Percentiles rank a stretch among this genome's conserved stretches.
Evolutionary conservation across 1,284 basidiomycete species (phyloP).

Genomic region (Exsudoporus floridanus): DNA sequence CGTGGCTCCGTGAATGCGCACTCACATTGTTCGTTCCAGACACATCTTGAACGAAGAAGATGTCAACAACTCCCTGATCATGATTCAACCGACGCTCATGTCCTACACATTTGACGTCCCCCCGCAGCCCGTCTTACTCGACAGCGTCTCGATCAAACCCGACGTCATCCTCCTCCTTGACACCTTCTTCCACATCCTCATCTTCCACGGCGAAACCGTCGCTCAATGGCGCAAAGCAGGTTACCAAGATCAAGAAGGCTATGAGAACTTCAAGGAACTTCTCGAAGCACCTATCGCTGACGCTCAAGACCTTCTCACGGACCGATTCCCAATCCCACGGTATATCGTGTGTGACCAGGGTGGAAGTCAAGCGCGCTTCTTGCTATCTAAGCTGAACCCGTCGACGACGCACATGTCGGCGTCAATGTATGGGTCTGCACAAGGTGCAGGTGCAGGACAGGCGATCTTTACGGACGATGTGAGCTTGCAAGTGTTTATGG

Average conservation of each 20-base stretch:
- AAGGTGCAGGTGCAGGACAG: slow-evolving; percentile 69
- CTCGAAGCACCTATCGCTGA: slow-evolving; percentile 81
- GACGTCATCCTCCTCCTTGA: slow-evolving; percentile 98
- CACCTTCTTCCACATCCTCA: slow-evolving; percentile 99
- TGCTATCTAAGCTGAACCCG: slow-evolving; percentile 95
- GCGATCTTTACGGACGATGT: slow-evolving; percentile 99
- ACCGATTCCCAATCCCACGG: slow-evolving; percentile 95
- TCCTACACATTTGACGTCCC: slow-evolving; percentile 92
- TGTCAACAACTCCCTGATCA: slow-evolving; percentile 98
- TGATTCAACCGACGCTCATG: slow-evolving; percentile 99
- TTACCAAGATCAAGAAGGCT: slow-evolving; percentile 98
- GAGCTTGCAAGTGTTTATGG: slow-evolving; percentile 95
- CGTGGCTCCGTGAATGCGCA: not conserved
- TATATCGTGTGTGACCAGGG: slow-evolving; percentile 99
- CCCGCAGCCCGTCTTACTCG: slow-evolving; percentile 93
- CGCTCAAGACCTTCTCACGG: slow-evolving; percentile 90
- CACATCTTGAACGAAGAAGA: slow-evolving; percentile 97
- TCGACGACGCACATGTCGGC: slow-evolving; percentile 96
- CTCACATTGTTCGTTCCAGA: slow-evolving; percentile 41
- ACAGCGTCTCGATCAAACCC: slow-evolving; percentile 96
- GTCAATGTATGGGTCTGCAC: slow-evolving; percentile 78
- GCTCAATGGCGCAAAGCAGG: slow-evolving; percentile 99
- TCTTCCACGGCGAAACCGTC: slow-evolving; percentile 98
- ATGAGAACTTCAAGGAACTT: slow-evolving; percentile 97
- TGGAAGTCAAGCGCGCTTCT: slow-evolving; percentile 96